Evolutionary conservation across 768 basidiomycete species (phyloP).

Genomic region (Xerocomellus amylosporus): DNA sequence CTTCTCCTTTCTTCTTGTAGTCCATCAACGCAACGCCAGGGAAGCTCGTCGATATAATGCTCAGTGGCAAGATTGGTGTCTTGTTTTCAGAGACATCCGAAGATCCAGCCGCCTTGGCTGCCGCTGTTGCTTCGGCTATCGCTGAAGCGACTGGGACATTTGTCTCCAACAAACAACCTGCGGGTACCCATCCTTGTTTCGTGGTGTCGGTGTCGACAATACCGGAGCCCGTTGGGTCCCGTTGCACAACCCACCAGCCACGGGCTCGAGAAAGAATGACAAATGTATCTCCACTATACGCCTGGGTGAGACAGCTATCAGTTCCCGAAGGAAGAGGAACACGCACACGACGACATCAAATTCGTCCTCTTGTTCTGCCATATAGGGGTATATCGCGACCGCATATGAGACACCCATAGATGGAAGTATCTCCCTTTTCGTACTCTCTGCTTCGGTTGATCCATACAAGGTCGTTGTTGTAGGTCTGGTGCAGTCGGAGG

Average conservation of each 20-base stretch:
- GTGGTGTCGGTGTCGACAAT: conserved; percentile 70
- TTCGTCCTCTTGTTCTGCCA: conserved; percentile 98
- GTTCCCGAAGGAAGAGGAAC: not conserved
- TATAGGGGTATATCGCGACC: conserved; percentile 97
- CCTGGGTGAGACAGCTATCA: conserved; percentile 4
- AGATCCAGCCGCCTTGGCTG: conserved; percentile 47
- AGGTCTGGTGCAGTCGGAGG: conserved; percentile 22
- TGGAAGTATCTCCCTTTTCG: conserved; percentile 43
- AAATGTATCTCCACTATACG: conserved; percentile 81
- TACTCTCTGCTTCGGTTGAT: conserved; percentile 33
- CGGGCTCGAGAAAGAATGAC: conserved; percentile 91
- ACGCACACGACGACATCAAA: conserved; percentile 96
- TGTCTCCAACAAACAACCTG: conserved; percentile 93
- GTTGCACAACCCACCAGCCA: conserved; percentile 99
- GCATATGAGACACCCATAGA: conserved; percentile 79
- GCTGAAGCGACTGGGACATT: conserved; percentile 87
- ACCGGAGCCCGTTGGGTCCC: conserved; percentile 84
- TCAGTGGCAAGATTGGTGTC: conserved; percentile 83
- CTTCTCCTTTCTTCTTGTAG: conserved; percentile 89
- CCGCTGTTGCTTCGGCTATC: conserved; percentile 76
- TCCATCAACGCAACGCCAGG: conserved; percentile 97
- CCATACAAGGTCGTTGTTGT: conserved; percentile 15
- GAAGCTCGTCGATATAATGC: conserved; percentile 96
- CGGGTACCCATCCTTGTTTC: conserved; percentile 96
- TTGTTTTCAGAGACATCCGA: conserved; percentile 42